Evolutionary conservation across 345 rosid genomes (phyloP), one percentile per base, ranked within the genome.

Genomic region (Salix arbutifolia): DNA sequence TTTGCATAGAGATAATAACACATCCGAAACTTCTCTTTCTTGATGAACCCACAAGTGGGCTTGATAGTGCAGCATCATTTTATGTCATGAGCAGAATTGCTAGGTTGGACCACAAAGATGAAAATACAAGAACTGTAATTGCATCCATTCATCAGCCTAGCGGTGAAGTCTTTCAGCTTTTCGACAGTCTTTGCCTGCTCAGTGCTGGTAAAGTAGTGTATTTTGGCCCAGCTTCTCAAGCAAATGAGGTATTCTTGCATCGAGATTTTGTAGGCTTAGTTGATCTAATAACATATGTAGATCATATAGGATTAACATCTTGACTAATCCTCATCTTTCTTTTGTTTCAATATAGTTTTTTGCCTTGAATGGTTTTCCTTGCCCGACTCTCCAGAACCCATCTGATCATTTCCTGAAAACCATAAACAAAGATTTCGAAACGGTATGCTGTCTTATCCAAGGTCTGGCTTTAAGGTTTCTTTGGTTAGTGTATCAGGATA

Each of bases 351-450:
- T 74, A 14, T 16, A 80, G 92, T 86, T 89, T 76, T 88, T 89
- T 72, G 82, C 89, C 48, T 37, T 28, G 53, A 88, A 82, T 83
- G 91, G 90, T 13, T 87, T 85, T 78, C 88, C 87, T 18, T 87
- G 87, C 58, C 84, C 86, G 4, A 67, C 61, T 30, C 81, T 81
- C 38, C 87, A 81, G 66, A 87, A 81, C 25, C 90, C 90, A 16
- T 83, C 88, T 35, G 88, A 87, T 78, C 88, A 87, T 65, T 87
- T 83, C 71, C 85, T 85, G 56, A 81, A 81, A 75, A 85, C 86
- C 48, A 83, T 86, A 28, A 86, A 88, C 68, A 82, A 75, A 48
- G 91, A 88, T 74, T 88, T 88, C 23, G 83, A 86, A 14, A 48
- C 19, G 84, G 91, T 88, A 23, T 18, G 35, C 33, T 31, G 40